phyloP scores from a whole-genome alignment of 73 alveolate species.

The Paramecium sexaurelia region DNA sequence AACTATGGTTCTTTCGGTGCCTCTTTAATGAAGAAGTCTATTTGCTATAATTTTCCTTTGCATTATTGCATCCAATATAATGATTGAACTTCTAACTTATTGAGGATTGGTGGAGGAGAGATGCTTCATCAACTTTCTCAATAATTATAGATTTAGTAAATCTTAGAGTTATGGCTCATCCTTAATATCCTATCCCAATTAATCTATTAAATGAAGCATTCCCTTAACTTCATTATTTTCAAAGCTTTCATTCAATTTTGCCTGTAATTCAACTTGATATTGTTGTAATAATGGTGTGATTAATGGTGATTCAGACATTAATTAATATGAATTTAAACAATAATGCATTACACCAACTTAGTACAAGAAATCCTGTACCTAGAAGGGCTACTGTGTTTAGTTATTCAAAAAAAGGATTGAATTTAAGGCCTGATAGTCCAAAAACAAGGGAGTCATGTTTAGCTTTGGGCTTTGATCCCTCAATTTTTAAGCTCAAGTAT shows the following conservation, averaged over 20 bases:
- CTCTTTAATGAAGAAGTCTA: conserved; percentile 32
- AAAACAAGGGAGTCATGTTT: conserved; percentile 32
- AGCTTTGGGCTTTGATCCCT: conserved; percentile 26
- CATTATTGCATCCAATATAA: neutral
- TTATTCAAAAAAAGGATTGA: neutral
- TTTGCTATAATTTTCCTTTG: conserved; percentile 18
- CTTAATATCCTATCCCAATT: neutral
- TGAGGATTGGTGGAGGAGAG: neutral
- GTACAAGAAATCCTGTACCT: neutral
- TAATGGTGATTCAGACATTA: conserved; percentile 33
- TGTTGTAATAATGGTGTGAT: conserved; percentile 28
- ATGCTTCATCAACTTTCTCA: neutral
- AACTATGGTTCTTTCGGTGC: conserved; percentile 20
- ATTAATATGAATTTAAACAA: neutral
- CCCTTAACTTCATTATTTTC: conserved; percentile 6
- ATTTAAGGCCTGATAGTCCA: conserved; percentile 22
- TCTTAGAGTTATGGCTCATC: conserved; percentile 35
- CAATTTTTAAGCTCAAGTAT: conserved; percentile 13
- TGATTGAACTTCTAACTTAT: neutral
- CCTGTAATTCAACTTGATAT: neutral
- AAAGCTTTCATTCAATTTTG: neutral
- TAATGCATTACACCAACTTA: neutral
- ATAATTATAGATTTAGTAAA: neutral
- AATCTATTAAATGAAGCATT: neutral
- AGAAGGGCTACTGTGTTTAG: neutral